Conservation (phyloP, 2,329 filamentous ascomycete species). For the Aspergillus phoenicis region DNA sequence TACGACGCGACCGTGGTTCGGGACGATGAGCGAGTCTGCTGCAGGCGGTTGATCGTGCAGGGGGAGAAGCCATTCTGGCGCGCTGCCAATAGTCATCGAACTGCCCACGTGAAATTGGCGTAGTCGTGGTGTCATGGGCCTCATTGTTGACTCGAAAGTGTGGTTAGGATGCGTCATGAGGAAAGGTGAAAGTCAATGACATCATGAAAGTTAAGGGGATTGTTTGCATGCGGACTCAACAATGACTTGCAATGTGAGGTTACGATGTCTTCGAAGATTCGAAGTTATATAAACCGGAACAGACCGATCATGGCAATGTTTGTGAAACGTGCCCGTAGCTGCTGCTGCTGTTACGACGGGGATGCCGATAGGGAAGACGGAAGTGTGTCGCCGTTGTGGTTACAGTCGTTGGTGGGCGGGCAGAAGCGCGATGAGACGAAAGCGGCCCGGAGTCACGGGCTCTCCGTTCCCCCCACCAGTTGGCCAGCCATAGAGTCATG, state of each 20-base stretch:
- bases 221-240: background rate
- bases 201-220: slow-evolving; percentile 1
- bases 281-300: background rate
- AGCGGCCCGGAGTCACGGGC: background rate
- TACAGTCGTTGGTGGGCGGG: background rate
- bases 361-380: background rate
- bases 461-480: too few species aligned
- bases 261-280: too few species aligned
- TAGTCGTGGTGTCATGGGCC: slow-evolving; percentile 24
- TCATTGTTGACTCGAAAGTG: background rate
- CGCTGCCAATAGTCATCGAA: background rate
- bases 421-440: background rate
- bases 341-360: background rate
- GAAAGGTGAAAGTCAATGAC: slow-evolving; percentile 12
- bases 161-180: slow-evolving; percentile 10
- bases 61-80: background rate
- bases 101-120: slow-evolving; percentile 10
- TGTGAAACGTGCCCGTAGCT: background rate
- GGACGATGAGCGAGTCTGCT: background rate
- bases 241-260: background rate
- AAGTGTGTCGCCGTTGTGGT: background rate
- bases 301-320: background rate
- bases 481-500: too few species aligned
- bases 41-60: slow-evolving; percentile 1
- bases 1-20: slow-evolving; percentile 11